Base-by-base conservation (phyloP, 495 filamentous ascomycete genomes). In the Aspergillus steynii region DNA sequence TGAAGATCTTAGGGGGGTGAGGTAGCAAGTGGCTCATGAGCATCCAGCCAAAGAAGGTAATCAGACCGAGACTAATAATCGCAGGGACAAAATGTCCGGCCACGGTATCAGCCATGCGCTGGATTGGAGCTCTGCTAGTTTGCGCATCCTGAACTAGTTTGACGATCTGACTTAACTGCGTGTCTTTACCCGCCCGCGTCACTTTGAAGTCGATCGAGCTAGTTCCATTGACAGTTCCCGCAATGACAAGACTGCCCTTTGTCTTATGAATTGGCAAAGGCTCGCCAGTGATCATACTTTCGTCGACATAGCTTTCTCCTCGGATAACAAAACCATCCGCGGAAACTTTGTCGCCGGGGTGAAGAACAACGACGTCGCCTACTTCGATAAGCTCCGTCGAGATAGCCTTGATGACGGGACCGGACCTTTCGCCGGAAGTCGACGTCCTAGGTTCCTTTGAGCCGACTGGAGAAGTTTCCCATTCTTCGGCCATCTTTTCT, bases 281-380 rank as follows among this genome's bases (percentile, higher is more conserved):
- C 77, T 99, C 95, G 56, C 95, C 95, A 12, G 96, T 99, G 47
- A 99, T 93, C 96, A 98, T 98, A 69, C 92, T 96, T 72, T 99
- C 95, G 66, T 99, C 92, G 47, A 98, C 86, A 69, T 94, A 97
- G 28, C 90, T 93, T 74, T 97, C 91, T 9, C 95, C 95, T 29
- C 88, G 82, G 50, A 92, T 90, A 52, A 99, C 86, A 37, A 85
- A 82, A 26, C 95, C 95, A 72, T 99, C 95, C 0, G 94, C 96
- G 3, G 95, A 93, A 53, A 99, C 92, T 72, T 97, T 98, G 73
- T 98, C 96, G 56, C 95, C 95, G 1, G 95, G 95, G 55, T 90
- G 89, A 12, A 99, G 84, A 56, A 98, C 85, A 53, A 99, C 91
- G 54, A 98, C 87, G 68, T 99, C 95, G 29, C 91, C 92, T 2